Percentiles rank a stretch among this genome's conserved stretches.
Conservation (phyloP, 176 grass and related monocot species). For the barley (Hordeum vulgare) region MorexV3_pseudomolecules_assembly NC_058521.1:511602268-511602767, state of each 20-base stretch:
- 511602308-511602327: neutral
- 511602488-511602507: neutral
- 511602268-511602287: neutral
- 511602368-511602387: slow-evolving; percentile 13
- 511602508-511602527: neutral
- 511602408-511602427: neutral
- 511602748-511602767: neutral
- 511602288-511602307: neutral
- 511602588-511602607: slow-evolving; percentile 24
- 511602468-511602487: neutral
- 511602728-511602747: neutral
- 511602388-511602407: neutral
- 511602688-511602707: slow-evolving; percentile 23
- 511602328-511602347: neutral
- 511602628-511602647: slow-evolving; percentile 3
- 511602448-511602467: neutral
- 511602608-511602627: slow-evolving; percentile 19
- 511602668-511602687: slow-evolving; percentile 24
- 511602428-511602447: neutral
- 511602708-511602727: neutral
- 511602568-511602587: too few species aligned
- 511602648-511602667: slow-evolving; percentile 30
- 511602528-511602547: neutral
- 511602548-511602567: slow-evolving; percentile 3
- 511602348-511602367: neutral